Evolutionary conservation across 1,284 basidiomycete species (phyloP).

Genomic region (Schizopora paradoxa): DNA sequence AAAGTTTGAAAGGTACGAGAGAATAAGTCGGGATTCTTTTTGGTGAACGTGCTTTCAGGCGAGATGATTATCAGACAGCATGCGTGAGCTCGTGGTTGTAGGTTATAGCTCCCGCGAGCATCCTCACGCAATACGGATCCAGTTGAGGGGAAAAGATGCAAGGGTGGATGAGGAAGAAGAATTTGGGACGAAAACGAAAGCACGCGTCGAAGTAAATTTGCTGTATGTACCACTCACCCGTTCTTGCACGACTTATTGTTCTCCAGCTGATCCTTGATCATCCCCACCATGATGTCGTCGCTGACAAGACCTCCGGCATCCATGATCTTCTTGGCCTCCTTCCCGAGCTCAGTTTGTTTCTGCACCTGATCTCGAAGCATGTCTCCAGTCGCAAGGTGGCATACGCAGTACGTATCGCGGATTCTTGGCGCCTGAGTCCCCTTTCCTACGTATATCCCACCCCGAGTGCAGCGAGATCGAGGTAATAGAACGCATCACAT

Average conservation of each 20-base stretch:
- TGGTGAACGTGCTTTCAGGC: neutral
- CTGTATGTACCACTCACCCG: conserved; percentile 59
- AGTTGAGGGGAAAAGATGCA: neutral
- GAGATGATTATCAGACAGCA: too few species aligned
- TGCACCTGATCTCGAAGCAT: conserved; percentile 95
- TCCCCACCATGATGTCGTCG: conserved; percentile 96
- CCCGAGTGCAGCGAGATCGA: conserved; percentile 1
- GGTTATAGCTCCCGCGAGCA: neutral
- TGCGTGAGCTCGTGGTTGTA: too few species aligned
- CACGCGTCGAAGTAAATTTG: conserved; percentile 16
- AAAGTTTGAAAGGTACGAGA: neutral
- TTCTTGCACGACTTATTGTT: conserved; percentile 91
- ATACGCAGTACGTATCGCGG: conserved; percentile 89
- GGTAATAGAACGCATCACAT: neutral
- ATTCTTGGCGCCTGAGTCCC: conserved; percentile 97
- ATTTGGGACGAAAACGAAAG: conserved; percentile 13
- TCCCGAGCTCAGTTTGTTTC: conserved; percentile 83
- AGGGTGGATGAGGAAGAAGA: neutral
- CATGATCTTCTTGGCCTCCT: conserved; percentile 97
- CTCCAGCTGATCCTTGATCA: conserved; percentile 96
- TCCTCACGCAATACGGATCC: neutral
- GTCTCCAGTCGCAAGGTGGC: conserved; percentile 97
- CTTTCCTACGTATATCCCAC: conserved; percentile 66
- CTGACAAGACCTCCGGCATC: conserved; percentile 90
- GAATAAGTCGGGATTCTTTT: neutral